Base-by-base conservation (phyloP, 495 filamentous ascomycete species). In the Aspergillus cristatus region DNA sequence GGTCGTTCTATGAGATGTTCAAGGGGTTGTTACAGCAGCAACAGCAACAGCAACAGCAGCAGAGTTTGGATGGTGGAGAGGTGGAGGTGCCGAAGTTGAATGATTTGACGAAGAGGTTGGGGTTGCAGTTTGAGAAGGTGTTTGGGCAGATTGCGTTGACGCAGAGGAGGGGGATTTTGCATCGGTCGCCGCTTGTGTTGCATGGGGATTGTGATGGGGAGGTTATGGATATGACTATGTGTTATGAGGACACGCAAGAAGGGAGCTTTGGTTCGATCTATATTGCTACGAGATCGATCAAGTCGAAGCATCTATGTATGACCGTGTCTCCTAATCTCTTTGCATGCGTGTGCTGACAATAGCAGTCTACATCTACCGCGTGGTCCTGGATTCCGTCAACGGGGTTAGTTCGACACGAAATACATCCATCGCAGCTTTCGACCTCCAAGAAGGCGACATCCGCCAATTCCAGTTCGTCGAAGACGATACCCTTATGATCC, bases 61-160 rank as follows among this genome's bases (percentile, higher is more conserved):
- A 55, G 17, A 42, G 38, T 6, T 42, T 38, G 12, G 46, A 47
- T 13, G 55, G 58, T 32, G 30, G 41, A n/a, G 32, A 54, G 22
- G 48, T 54, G 10, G 52, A 65, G 28, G 41, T 65, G 14, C 76
- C 76, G 6, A 68, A 67, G 28, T 59, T 79, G 33, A 65, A 70
- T 41, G 66, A 76, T 32, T 41, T 80, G 38, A 67, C 64, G 0
- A 63, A 54, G 28, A 60, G 72, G 31, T 52, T 80, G 15, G 63
- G 64, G 4, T 41, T 59, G 3, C 75, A 78, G 43, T 79, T 72
- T 40, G 61, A 70, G 5, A 61, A 63, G 8, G 63, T 79, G 1
- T 80, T 78, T 46, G 60, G 55, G 7, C 66, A 72, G 35, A 78
- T 79, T 40, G 72, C 76, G 7, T 57, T 71, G 34, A 72, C 75